Evolutionary conservation across 192 early-diverging fungal genomes (phyloP).

Genomic region (Geosiphon pyriformis): DNA sequence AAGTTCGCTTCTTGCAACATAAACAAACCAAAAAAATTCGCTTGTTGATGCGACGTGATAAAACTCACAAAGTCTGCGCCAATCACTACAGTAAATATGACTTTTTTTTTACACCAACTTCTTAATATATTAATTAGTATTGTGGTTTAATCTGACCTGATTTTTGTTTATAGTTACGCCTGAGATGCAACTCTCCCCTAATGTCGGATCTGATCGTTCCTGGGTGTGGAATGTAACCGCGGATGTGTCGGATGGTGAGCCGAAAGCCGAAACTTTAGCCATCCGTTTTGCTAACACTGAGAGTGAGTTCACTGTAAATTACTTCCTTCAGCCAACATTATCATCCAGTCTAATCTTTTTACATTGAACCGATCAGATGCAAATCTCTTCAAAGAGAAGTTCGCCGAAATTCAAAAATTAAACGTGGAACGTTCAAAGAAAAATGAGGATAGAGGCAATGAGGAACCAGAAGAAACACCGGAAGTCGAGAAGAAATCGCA

Average conservation of each 20-base stretch:
- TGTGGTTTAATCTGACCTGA: neutral
- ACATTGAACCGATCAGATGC: slow-evolving; percentile 4
- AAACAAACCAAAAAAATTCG: slow-evolving; percentile 85
- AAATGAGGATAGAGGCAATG: neutral
- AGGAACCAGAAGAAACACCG: neutral
- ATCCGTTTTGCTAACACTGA: slow-evolving; percentile 96
- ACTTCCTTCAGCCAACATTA: neutral
- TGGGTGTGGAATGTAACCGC: slow-evolving; percentile 95
- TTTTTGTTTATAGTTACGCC: slow-evolving; percentile 53
- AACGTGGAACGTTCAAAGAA: neutral
- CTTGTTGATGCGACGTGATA: slow-evolving; percentile 97
- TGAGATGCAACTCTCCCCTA: slow-evolving; percentile 87
- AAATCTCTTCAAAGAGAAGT: slow-evolving; percentile 17
- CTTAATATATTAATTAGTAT: neutral
- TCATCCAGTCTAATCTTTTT: neutral
- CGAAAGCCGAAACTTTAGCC: slow-evolving; percentile 80
- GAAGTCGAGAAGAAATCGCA: neutral
- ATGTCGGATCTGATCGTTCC: slow-evolving; percentile 96
- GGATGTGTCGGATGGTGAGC: slow-evolving; percentile 87
- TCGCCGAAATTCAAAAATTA: slow-evolving; percentile 9
- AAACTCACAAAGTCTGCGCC: slow-evolving; percentile 98
- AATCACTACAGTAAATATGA: slow-evolving; percentile 82
- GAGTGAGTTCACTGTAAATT: slow-evolving; percentile 28
- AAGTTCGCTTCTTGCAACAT: slow-evolving; percentile 94
- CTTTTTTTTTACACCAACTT: neutral